Evolutionary conservation across 257 asterid genomes (phyloP).

Genomic region (Solanum pimpinellifolium): DNA sequence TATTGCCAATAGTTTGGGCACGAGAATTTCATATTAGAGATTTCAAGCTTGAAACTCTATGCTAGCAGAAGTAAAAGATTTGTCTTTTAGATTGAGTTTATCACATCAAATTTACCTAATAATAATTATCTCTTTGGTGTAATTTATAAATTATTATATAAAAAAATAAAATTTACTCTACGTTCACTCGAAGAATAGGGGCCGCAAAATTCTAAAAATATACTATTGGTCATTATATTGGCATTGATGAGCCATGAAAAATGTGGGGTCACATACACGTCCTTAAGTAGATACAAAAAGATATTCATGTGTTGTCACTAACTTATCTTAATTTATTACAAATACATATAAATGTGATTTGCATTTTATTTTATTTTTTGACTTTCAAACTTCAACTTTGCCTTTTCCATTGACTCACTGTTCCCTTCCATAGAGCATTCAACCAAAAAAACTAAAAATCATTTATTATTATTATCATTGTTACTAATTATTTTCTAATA

Average conservation of each 20-base stretch:
- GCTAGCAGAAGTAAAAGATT: fast-evolving
- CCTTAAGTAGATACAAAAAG: neutral
- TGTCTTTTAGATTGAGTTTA: too few species aligned
- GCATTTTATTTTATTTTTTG: neutral
- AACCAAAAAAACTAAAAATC: neutral
- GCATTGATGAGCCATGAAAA: neutral
- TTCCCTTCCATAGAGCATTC: neutral
- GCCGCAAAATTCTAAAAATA: fast-evolving
- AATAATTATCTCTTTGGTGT: fast-evolving
- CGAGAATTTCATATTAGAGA: fast-evolving
- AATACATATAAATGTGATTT: neutral
- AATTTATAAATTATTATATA: too few species aligned
- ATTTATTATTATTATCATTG: too few species aligned
- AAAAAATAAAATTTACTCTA: fast-evolving
- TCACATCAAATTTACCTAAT: too few species aligned
- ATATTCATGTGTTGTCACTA: neutral
- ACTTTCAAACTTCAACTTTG: neutral
- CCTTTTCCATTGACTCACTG: neutral
- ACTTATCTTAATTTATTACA: too few species aligned
- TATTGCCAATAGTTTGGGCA: fast-evolving
- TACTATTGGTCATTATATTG: neutral
- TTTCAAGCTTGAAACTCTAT: fast-evolving
- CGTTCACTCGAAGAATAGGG: fast-evolving
- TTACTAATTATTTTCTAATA: too few species aligned
- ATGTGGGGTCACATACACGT: neutral